Evolutionary conservation across 306 rosid species (phyloP), one percentile per base, ranked within the genome.

Genomic region (Alnus rubra): DNA sequence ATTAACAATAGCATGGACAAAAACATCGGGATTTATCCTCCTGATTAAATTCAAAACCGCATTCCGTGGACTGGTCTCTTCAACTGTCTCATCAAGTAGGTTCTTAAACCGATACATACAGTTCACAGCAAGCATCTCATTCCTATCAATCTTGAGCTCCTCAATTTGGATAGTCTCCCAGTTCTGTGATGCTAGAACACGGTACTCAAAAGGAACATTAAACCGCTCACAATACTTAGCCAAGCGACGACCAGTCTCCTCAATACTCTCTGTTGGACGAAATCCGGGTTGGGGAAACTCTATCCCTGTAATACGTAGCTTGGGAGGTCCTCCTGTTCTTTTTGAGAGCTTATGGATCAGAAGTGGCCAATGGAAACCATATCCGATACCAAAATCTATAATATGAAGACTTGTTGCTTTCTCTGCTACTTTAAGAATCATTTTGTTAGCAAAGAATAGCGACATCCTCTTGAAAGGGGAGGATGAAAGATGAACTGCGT

Each of bases 361-460:
- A 68, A 82, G 81, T 54, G 98, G 98, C 98, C 97, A 93, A 58
- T 90, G 93, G 78, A 90, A 91, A 74, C 98, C 98, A 73, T 93
- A 91, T 1, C 78, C 60, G 74, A 91, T 87, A 69, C 98, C 98
- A 59, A 93, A 93, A 76, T 93, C 97, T 37, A 93, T 80, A 16
- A 91, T 82, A 73, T 93, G 98, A 76, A 91, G 91, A 0, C 83
- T 63, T 65, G 81, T 79, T 47, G 92, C 88, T 47, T 86, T 78
- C 73, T 88, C 86, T 71, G 91, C 91, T 28, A 63, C 71, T 42
- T 82, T 84, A 9, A 75, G 0, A 52, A 93, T 91, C 82, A 55
- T 86, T 15, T 59, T 70, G 47, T 87, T 86, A 76, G 95, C 86
- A 56, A 91, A 87, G 83, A 85, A 69, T 75, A 83, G 83, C 2